Evolutionary conservation across 2,329 filamentous ascomycete species (phyloP).

Genomic region (Fusarium liriodendri): DNA sequence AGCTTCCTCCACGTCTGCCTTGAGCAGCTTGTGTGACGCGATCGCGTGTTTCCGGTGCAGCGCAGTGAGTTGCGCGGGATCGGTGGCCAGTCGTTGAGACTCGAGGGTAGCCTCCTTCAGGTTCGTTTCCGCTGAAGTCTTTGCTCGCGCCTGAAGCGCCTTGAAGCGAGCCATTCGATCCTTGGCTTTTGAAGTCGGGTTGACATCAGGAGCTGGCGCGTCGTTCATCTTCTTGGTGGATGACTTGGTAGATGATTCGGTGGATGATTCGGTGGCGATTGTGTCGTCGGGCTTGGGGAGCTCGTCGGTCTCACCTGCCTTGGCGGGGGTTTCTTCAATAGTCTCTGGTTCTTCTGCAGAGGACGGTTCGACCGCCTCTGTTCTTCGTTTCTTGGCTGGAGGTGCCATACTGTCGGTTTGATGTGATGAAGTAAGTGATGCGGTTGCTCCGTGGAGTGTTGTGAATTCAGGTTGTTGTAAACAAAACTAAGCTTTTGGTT

Average conservation of each 20-base stretch:
- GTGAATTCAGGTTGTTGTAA: not conserved
- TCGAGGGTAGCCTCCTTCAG: conserved; percentile 86
- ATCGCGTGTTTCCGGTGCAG: conserved; percentile 89
- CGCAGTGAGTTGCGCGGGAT: conserved; percentile 80
- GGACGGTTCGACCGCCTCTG: conserved; percentile 7
- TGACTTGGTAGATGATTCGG: not conserved
- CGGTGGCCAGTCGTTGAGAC: conserved; percentile 80
- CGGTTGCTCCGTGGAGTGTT: not conserved
- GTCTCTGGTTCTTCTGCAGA: not conserved
- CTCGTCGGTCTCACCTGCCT: not conserved
- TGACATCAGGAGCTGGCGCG: conserved; percentile 31
- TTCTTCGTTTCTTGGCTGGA: conserved; percentile 45
- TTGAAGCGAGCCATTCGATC: conserved; percentile 87
- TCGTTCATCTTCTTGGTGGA: conserved; percentile 29
- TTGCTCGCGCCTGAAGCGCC: conserved; percentile 83
- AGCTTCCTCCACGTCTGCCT: conserved; percentile 85
- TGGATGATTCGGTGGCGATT: conserved; percentile 8
- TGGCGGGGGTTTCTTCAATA: not conserved
- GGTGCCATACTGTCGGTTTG: conserved; percentile 39
- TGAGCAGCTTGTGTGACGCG: conserved; percentile 91
- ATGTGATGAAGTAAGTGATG: conserved; percentile 2
- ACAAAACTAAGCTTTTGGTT: not conserved
- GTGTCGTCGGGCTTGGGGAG: conserved; percentile 4
- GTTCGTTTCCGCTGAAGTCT: conserved; percentile 78
- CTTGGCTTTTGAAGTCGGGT: conserved; percentile 61